phyloP scores from a whole-genome alignment of 2,329 filamentous ascomycete genomes.

The Colletotrichum acutatum region DNA sequence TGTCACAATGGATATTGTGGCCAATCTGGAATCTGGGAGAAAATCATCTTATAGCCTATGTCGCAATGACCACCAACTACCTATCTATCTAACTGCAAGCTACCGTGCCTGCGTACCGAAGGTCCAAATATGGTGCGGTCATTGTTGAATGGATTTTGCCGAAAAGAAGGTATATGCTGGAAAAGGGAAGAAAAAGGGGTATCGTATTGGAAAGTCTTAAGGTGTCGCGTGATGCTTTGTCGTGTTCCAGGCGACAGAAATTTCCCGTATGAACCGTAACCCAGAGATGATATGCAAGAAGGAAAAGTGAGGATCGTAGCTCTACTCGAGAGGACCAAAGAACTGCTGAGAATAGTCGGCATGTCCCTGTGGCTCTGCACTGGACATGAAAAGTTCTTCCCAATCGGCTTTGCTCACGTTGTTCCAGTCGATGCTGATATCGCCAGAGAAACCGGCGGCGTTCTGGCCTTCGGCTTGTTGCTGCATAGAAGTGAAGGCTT shows the following conservation, averaged over 20 bases:
- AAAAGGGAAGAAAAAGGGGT: background rate
- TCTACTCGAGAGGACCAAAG: background rate
- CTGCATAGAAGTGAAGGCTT: background rate
- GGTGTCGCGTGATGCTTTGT: background rate
- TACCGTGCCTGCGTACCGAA: background rate
- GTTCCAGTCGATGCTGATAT: background rate
- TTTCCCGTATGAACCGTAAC: no score
- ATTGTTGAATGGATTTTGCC: background rate
- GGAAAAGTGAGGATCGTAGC: background rate
- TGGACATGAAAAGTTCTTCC: background rate
- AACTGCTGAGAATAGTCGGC: background rate
- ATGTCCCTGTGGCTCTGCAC: background rate
- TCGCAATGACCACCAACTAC: constrained; percentile 22
- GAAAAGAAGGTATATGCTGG: background rate
- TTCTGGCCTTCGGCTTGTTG: background rate
- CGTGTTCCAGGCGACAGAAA: background rate
- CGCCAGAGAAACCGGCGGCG: background rate
- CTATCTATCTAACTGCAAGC: background rate
- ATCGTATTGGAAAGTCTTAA: background rate
- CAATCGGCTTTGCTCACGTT: background rate
- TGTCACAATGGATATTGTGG: background rate
- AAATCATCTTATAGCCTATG: background rate
- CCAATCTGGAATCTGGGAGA: background rate
- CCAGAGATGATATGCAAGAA: background rate
- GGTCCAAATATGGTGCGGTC: background rate